Conservation (phyloP, 306 rosid species). For the Pyrus bretschneideri region DNA sequence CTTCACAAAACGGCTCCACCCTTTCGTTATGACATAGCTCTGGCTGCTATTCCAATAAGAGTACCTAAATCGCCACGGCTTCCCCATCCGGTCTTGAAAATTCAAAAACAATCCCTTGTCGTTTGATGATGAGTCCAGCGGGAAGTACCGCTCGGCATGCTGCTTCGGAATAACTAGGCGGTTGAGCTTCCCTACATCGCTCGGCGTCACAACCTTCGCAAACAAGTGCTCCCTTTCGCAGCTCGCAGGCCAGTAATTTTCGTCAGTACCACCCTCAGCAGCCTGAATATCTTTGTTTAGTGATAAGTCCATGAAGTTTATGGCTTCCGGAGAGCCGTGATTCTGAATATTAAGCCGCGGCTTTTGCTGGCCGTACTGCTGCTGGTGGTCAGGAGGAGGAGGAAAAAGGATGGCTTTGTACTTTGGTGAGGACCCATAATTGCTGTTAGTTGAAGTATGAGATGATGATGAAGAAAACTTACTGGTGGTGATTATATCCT, state of each 20-base stretch:
- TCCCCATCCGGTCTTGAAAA: conserved; percentile 66
- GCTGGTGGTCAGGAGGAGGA: neutral
- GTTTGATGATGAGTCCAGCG: conserved; percentile 47
- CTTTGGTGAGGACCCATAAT: neutral
- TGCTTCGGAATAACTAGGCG: conserved; percentile 80
- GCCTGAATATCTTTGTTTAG: neutral
- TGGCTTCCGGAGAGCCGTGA: conserved; percentile 6
- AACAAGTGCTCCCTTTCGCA: conserved; percentile 78
- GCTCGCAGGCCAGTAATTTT: conserved; percentile 5
- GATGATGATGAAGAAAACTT: conserved; percentile 2
- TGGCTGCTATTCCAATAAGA: conserved; percentile 93
- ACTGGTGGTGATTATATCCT: neutral
- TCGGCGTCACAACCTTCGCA: conserved; percentile 79
- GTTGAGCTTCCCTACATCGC: conserved; percentile 91
- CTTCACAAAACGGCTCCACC: conserved; percentile 90
- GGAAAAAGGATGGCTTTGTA: neutral
- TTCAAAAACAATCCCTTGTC: conserved; percentile 60
- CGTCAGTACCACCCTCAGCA: neutral
- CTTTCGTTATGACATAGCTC: conserved; percentile 91
- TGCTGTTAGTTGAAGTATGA: neutral
- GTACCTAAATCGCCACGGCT: conserved; percentile 80
- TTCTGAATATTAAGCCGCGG: neutral
- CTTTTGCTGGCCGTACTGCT: neutral
- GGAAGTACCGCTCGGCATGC: conserved; percentile 78
- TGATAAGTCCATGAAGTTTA: conserved; percentile 12